These are phyloP conservation scores for Candida pseudoviswanathii DNA, from an alignment of 1,139 yeast genomes.

Conservation along the genomic window DNA sequence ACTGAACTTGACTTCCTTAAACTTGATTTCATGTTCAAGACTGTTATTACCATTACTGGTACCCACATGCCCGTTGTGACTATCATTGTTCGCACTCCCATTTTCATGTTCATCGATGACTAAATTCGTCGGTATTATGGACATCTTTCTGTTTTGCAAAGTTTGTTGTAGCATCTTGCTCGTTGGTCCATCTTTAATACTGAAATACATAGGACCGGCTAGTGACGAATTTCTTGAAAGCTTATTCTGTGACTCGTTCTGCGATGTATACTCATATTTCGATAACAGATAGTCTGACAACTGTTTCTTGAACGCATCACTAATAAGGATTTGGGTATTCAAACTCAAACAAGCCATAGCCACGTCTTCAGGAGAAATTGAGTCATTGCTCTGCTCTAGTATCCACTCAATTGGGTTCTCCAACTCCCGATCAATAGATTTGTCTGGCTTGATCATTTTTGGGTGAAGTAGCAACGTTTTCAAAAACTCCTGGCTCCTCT, in stretches of 20 bases:
- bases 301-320: conserved; percentile 6
- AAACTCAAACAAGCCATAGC: conserved; percentile 35
- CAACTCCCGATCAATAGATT: conserved; percentile 36
- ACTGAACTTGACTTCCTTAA: conserved; percentile 34
- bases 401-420: conserved; percentile 41
- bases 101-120: conserved; percentile 19
- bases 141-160: conserved; percentile 26
- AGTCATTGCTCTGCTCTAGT: conserved; percentile 20
- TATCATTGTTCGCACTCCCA: background rate
- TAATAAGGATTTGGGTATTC: conserved; percentile 24
- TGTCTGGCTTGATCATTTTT: conserved; percentile 34
- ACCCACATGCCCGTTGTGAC: background rate
- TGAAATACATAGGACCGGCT: conserved; percentile 28
- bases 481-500: conserved; percentile 16
- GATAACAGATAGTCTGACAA: conserved; percentile 7
- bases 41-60: background rate
- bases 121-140: conserved; percentile 31
- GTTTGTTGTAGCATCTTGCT: conserved; percentile 19
- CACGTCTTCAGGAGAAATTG: conserved; percentile 35
- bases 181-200: conserved; percentile 13
- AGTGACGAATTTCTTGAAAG: conserved; percentile 31
- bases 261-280: background rate
- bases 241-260: conserved; percentile 5
- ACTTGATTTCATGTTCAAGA: conserved; percentile 20
- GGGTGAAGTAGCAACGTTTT: conserved; percentile 50